Evolutionary conservation across 495 filamentous ascomycete species (phyloP), one percentile per base, ranked within the genome.

Genomic region (Aspergillus olivimuriae): DNA sequence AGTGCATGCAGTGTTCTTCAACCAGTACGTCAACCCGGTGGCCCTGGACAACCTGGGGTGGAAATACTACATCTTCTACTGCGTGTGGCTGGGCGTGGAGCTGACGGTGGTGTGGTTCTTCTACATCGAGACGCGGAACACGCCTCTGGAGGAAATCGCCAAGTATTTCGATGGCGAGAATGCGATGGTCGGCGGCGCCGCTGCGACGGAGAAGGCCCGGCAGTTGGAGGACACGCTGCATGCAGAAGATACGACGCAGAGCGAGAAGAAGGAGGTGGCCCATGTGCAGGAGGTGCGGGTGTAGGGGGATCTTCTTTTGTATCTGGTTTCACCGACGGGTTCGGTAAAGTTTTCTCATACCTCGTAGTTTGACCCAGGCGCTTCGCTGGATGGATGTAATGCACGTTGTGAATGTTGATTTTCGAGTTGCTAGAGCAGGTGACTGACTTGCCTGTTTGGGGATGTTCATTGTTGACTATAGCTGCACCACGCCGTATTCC

Each of bases 21-120:
- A 73, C 47, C 68, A 72, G 60, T 76, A 67, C 24, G 75, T 78
- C 52, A 82, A 83, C 66, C 77, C 78, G 0, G 66, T 82, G 17
- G 79, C 74, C 9, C 71, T 84, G 38, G 56, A 76, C 18, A 58
- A 62, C 24, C 72, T 82, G 34, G 51, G 66, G 42, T 82, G 79
- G 79, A 76, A 75, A 54, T 73, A 81, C 43, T 81, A 80, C 54
- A 65, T 80, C 55, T 75, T 81, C 62, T 82, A 82, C 65, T 80
- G 78, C 38, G 60, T 67, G 61, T 82, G 77, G 74, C 70, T 83
- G 57, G 69, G 65, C 42, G 47, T 76, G 55, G 80, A 83, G 60
- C 53, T 82, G 37, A 24, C 54, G 35, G 76, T 81, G 31, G 76
- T 83, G 35, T 83, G 72, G 66, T 76, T 78, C 66, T 77, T 78